Evolutionary conservation across 192 early-diverging fungal species (phyloP), one percentile per base, ranked within the genome.

Genomic region (Coemansia sp.): DNA sequence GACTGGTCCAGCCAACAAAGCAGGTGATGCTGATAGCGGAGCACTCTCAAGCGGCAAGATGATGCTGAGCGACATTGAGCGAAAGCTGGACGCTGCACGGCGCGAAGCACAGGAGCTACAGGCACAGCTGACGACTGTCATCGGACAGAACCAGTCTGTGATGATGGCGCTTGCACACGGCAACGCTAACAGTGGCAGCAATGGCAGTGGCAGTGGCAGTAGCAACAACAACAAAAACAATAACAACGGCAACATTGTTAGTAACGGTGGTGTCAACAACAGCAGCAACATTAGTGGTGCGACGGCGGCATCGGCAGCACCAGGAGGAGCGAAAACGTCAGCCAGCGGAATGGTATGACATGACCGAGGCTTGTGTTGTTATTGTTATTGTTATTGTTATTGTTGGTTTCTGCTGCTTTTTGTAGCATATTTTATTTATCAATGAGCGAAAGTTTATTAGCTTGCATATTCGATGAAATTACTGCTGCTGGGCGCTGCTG

Each of bases 1-100:
- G 18, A 40, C 58, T 8, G 48, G 21, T 41, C 49, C 41, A 39
- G 40, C 22, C 6, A 26, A 26, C 63, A 61, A 36, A 39, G n/a
- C 42, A 11, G 49, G 13, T n/a, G 51, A 8, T n/a, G 48, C 42
- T 1, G 49, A 37, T 65, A 37, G 56, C 21, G 39, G 69, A 40
- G 40, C 64, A 0, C 47, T 43, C 39, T 59, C 56, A 26, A 69
- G 68, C 39, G 77, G 77, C 11, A 64, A 65, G 59, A 46, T 65
- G 78, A 72, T 74, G 68, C 69, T 80, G 45, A 36, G 69, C 55
- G 78, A 80, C 66, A 74, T 80, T 63, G 78, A 74, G 73, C 72
- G 66, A 49, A 68, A 66, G 62, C 65, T 80, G 56, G 72, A 65
- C 22, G 69, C 58, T 3, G 78, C 78, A 0, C 65, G 72, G 41